A percentile compares a stretch with the other conserved stretches of the same genome.
phyloP scores from a whole-genome alignment of 2,329 filamentous ascomycete species.

The Rhynchosporium graminicola region DNA sequence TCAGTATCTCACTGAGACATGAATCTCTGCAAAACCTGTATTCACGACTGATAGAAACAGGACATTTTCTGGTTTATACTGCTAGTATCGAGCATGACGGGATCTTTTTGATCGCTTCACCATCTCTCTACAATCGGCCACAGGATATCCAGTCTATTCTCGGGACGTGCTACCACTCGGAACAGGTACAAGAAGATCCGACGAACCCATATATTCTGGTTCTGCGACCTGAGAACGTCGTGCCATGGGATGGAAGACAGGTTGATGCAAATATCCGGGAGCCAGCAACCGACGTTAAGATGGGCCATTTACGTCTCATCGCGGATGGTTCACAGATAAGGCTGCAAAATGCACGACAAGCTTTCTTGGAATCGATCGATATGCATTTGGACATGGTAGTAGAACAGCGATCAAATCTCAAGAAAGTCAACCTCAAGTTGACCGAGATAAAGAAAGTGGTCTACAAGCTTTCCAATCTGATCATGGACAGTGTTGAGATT shows the following conservation, averaged over 20 bases:
- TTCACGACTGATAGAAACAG: constrained; percentile 75
- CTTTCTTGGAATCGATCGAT: constrained; percentile 76
- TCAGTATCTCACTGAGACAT: constrained; percentile 75
- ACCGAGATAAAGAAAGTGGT: constrained; percentile 95
- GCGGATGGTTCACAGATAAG: constrained; percentile 82
- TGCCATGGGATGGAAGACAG: constrained; percentile 80
- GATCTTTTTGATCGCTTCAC: constrained; percentile 82
- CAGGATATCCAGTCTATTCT: constrained; percentile 86
- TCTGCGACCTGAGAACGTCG: constrained; percentile 74
- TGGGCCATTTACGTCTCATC: constrained; percentile 82
- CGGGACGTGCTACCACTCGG: constrained; percentile 72
- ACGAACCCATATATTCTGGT: constrained; percentile 84
- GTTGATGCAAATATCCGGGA: constrained; percentile 72
- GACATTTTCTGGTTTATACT: constrained; percentile 84
- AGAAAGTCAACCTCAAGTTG: constrained; percentile 85
- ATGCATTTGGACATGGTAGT: constrained; percentile 86
- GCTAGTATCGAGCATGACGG: constrained; percentile 70
- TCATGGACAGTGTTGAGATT: constrained; percentile 97
- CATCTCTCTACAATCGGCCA: constrained; percentile 70
- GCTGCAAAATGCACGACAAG: constrained; percentile 74
- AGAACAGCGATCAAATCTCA: constrained; percentile 89
- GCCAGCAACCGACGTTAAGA: constrained; percentile 80
- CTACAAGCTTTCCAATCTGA: constrained; percentile 94
- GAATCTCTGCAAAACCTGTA: constrained; percentile 75
- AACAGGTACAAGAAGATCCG: constrained; percentile 71